Conservation (phyloP, 2,329 filamentous ascomycete genomes). For the Chaetomium globosum region DNA sequence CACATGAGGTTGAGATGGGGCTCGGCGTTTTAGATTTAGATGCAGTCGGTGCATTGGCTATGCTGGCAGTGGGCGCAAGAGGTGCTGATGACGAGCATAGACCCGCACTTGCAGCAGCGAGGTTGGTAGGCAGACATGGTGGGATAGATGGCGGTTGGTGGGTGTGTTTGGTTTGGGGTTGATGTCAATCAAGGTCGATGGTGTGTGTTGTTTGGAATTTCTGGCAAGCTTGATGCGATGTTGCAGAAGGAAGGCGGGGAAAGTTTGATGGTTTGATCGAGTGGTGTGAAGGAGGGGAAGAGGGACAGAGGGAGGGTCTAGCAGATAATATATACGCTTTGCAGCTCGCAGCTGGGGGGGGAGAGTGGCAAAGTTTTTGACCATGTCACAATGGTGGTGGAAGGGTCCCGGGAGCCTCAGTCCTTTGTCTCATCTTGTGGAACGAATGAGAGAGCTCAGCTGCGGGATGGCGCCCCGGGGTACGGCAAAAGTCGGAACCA, state of each 20-base stretch:
- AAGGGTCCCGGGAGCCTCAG: slow-evolving; percentile 9
- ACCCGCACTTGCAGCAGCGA: slow-evolving; percentile 59
- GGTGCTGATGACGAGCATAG: slow-evolving; percentile 61
- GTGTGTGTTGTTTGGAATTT: not conserved
- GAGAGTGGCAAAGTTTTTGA: slow-evolving; percentile 18
- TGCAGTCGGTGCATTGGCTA: slow-evolving; percentile 54
- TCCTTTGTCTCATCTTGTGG: slow-evolving; percentile 9
- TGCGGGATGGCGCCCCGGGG: slow-evolving; percentile 1
- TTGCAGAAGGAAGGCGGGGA: not conserved
- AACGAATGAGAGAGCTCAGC: slow-evolving; percentile 15
- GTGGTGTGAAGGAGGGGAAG: not conserved
- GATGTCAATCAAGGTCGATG: slow-evolving; percentile 5
- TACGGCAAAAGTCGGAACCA: slow-evolving; percentile 21
- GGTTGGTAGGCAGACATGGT: slow-evolving; percentile 39
- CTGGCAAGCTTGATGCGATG: not conserved
- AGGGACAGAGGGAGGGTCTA: not conserved
- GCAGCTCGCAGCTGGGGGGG: not conserved
- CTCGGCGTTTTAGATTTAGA: slow-evolving; percentile 30
- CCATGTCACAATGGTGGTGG: not conserved
- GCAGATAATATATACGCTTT: slow-evolving; percentile 15
- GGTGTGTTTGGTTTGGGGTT: slow-evolving; percentile 3
- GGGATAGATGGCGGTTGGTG: slow-evolving; percentile 8
- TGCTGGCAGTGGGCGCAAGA: slow-evolving; percentile 55
- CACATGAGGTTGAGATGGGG: not conserved
- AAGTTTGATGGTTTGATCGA: not conserved